Percentiles rank a stretch among this genome's conserved stretches.
Evolutionary conservation across 768 basidiomycete species (phyloP).

Genomic region (Polyporus arcularius): DNA sequence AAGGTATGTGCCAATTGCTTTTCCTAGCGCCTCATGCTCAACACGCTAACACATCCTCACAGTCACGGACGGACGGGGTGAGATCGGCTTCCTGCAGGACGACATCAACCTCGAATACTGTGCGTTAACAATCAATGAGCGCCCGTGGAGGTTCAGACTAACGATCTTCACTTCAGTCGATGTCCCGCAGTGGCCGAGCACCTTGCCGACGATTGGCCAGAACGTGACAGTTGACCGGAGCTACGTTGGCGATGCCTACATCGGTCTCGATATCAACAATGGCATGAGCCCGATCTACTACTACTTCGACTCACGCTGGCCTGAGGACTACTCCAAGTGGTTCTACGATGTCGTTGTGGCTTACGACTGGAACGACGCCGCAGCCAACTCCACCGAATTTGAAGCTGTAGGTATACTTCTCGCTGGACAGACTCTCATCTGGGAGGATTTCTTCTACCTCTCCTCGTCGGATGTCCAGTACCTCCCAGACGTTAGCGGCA

Average conservation of each 20-base stretch:
- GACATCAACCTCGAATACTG: conserved; percentile 14
- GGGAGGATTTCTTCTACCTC: conserved; percentile 10
- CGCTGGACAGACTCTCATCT: conserved; percentile 10
- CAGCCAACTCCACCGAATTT: not conserved
- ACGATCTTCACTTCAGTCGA: not conserved
- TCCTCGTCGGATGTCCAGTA: not conserved
- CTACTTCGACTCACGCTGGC: conserved; percentile 11
- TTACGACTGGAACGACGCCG: conserved; percentile 9
- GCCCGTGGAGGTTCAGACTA: not conserved
- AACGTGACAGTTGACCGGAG: no score
- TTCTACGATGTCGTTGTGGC: conserved; percentile 15
- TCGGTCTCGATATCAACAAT: conserved; percentile 14
- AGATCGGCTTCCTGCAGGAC: conserved; percentile 7
- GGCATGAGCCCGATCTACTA: conserved; percentile 12
- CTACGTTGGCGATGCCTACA: not conserved
- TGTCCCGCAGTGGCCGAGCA: conserved; percentile 6
- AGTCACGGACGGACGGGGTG: conserved; percentile 1
- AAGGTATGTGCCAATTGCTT: not conserved
- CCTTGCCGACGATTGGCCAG: not conserved
- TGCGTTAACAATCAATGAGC: not conserved
- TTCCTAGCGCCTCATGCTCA: not conserved
- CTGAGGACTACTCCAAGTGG: conserved; percentile 8
- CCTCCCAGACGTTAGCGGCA: conserved; percentile 9
- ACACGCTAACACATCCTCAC: no score
- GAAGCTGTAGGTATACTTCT: conserved; percentile 12